Base-by-base conservation (phyloP, 164 flowering plant genomes). In the Stephania cephalantha region DNA sequence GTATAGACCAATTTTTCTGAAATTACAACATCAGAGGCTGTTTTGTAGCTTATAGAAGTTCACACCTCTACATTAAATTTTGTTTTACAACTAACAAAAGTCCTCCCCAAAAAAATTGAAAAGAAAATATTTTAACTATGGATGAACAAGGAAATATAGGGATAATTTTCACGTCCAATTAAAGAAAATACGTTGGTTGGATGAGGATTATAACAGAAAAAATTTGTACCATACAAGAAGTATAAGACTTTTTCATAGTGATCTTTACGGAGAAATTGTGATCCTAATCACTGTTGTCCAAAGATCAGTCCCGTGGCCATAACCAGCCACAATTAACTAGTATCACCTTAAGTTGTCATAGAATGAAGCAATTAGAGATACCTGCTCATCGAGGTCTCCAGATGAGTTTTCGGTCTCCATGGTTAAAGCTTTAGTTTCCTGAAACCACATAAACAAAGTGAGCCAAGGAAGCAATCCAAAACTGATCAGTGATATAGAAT, bases 391-490 rank as follows among this genome's bases (percentile, higher is more conserved):
- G n/a, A 45, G 85, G 73, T 81, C 81, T 53, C 78, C 81, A 52
- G 84, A 79, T 45, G 81, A 80, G 74, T 69, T 67, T 75, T 78
- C 81, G 31, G 81, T 82, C 45, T 79, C 86, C 74, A 78, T 68
- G 48, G 82, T 65, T 55, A 79, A 75, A 46, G 89, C 85, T 72
- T 88, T 88, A 63, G 78, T 82, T 76, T 76, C 89, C 90, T 88
- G 83, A 73, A 79, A 6, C 63, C 11, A 25, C 58, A 71, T 30
- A 76, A 9, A 12, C 1, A 76, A 50, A 15, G 17, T 35, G 63
- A 76, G 71, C 25, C 35, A 25, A 11, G 46, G 18, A 58, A 67
- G 20, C 15, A 69, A 9, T 8, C n/a, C 66, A n/a, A 4, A 42
- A 70, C 42, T 48, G 10, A 48, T 25, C 25, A 25, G 25, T 25